Evolutionary conservation across 495 filamentous ascomycete genomes (phyloP), one percentile per base, ranked within the genome.

Genomic region (Penicillium verhagenii): DNA sequence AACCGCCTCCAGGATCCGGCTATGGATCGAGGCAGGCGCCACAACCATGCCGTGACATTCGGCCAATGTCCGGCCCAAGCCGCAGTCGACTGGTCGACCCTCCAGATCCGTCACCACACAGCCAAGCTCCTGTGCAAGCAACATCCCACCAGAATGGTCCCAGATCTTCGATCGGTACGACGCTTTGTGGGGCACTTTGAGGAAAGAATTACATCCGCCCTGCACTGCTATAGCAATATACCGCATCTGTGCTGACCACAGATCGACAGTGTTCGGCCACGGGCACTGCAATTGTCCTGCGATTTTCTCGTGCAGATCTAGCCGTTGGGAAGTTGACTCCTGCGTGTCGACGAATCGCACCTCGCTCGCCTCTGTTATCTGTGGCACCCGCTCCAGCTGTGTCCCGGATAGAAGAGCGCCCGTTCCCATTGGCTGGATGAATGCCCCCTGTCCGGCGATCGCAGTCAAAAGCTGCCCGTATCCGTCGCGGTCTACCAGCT

Each of bases 131-230:
- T 83, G 72, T 42, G 82, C 86, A 26, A 89, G 71, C 23, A 90
- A 65, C 79, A 87, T 84, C 0, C 84, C 86, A 7, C 86, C 87
- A 0, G 82, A 81, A 66, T 90, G 87, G 57, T 90, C 87, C 87
- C 87, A 90, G 14, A 86, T 74, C 66, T 86, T 85, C n/a, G 79
- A 85, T 23, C 71, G 71, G 52, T 83, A 73, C 0, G 70, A 65
- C 3, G 67, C 61, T 4, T 73, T 71, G 53, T 74, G 73, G 48
- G 87, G 85, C 10, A 89, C 72, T 73, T 87, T 86, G 13, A 90
- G 61, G 6, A 82, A 78, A 42, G 80, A 71, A 65, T 86, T 85
- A 13, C 78, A 82, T 6, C 81, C 75, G 13, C 63, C 63, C 3
- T 81, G 82, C 11, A 86, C 68, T 0, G 83, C 82, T 28, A 89